Evolutionary conservation across 1,284 basidiomycete species (phyloP).

Genomic region (Uromyces viciae-fabae): DNA sequence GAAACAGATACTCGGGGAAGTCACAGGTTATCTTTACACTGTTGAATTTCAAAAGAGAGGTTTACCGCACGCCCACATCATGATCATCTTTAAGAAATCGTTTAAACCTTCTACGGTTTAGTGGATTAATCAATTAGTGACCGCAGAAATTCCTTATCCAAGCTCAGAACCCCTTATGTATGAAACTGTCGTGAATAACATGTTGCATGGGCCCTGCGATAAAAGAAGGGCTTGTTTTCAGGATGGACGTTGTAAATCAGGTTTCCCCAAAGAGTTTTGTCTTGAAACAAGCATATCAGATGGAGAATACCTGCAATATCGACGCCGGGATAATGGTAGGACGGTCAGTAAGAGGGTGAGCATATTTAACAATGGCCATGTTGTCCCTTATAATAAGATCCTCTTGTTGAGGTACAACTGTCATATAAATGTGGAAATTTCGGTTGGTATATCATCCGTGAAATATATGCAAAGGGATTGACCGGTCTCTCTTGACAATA

Average conservation of each 20-base stretch:
- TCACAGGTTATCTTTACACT: constrained; percentile 55
- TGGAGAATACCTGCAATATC: constrained; percentile 48
- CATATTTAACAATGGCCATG: too few species aligned
- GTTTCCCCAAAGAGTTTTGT: background rate
- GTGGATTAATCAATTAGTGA: background rate
- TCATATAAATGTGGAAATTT: constrained; percentile 60
- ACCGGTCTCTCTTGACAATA: constrained; percentile 54
- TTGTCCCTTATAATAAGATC: constrained; percentile 57
- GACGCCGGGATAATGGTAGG: constrained; percentile 40
- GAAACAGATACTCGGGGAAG: background rate
- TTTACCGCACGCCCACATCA: constrained; percentile 59
- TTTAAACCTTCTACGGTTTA: background rate
- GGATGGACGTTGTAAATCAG: background rate
- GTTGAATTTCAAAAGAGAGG: constrained; percentile 62
- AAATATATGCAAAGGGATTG: constrained; percentile 60
- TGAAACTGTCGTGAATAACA: background rate
- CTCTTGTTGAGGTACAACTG: constrained; percentile 56
- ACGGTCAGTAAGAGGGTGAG: constrained; percentile 53
- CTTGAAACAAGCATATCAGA: background rate
- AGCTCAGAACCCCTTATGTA: background rate
- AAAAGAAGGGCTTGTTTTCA: background rate
- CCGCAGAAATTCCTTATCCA: constrained; percentile 3
- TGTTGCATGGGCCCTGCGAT: constrained; percentile 14
- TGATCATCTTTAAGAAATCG: background rate
- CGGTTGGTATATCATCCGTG: constrained; percentile 53